Conservation (phyloP, 352 stramenopile species). For the Phytophthora idaei region DNA sequence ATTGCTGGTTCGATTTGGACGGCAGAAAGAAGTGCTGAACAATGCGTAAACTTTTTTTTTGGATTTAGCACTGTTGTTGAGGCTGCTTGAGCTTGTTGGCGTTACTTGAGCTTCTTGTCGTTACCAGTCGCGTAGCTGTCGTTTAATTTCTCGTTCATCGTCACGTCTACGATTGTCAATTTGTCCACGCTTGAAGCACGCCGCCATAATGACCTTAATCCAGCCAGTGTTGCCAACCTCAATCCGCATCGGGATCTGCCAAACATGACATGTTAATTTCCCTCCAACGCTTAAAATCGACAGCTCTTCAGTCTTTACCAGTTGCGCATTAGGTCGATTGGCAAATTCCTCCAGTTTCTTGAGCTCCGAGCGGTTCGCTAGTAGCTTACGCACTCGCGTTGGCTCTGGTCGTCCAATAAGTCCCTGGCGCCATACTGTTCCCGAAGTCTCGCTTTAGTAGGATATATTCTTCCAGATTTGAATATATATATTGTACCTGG, state of each 20-base stretch:
- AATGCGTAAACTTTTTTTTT: slow-evolving; percentile 48
- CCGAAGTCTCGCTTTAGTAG: slow-evolving; percentile 19
- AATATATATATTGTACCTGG: slow-evolving; percentile 42
- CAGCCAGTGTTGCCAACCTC: slow-evolving; percentile 80
- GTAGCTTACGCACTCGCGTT: slow-evolving; percentile 71
- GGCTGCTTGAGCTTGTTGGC: not conserved
- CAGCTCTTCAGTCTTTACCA: slow-evolving; percentile 41
- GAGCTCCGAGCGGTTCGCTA: slow-evolving; percentile 76
- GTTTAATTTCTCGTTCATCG: slow-evolving; percentile 75
- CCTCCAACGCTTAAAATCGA: not conserved
- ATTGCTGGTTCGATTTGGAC: slow-evolving; percentile 13
- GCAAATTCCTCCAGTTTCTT: slow-evolving; percentile 79
- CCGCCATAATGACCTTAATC: slow-evolving; percentile 85
- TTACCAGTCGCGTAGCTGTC: slow-evolving; percentile 78
- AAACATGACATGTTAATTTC: not conserved
- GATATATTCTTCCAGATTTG: not conserved
- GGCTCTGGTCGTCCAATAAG: slow-evolving; percentile 77
- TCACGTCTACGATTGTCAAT: slow-evolving; percentile 80
- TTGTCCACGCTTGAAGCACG: slow-evolving; percentile 69
- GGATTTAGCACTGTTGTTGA: slow-evolving; percentile 12
- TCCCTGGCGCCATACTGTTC: slow-evolving; percentile 73
- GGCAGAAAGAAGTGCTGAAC: slow-evolving; percentile 26
- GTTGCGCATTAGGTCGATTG: slow-evolving; percentile 61
- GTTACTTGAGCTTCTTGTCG: not conserved
- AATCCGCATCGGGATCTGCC: slow-evolving; percentile 72